Base-by-base conservation (phyloP, 2,329 filamentous ascomycete genomes). In the Aureobasidium sp. region DNA sequence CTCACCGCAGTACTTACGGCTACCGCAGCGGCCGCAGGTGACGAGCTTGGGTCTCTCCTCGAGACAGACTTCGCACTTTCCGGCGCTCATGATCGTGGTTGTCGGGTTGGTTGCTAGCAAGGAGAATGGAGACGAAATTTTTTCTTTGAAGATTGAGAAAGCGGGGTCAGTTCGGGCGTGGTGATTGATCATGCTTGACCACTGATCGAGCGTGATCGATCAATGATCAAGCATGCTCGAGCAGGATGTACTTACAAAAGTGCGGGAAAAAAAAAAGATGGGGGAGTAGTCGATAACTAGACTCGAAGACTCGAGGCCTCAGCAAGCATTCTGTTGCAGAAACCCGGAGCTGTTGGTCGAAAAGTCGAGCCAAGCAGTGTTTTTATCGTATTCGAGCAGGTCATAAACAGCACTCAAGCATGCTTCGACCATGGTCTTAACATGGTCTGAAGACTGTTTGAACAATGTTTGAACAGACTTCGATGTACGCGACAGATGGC, bases 61-160 rank as follows among this genome's bases (percentile, higher is more conserved):
- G 29, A 59, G 42, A n/a, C 54, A 59, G 15, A 59, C 54, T 29
- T 59, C 54, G 15, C 54, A 59, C 44, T 59, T 59, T 47, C 31
- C 54, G 33, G 54, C 42, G 29, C 40, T 39, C 54, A 59, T 59
- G 4, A 11, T 48, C 22, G 54, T 37, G n/a, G 42, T 17, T 39
- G 53, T 11, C 17, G 39, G 8, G 6, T 44, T 31, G 39, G 27
- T 19, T 33, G n/a, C 2, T 27, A 22, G n/a, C n/a, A 31, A n/a
- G 14, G 33, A 40, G n/a, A 12, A 39, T 22, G 39, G 8, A 15
- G 12, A 19, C 19, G 42, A 39, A 57, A 45, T 17, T 35, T 57
- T 33, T 45, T 31, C 19, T 40, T 45, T 40, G 22, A 11, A 8
- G 2, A 11, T 22, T 29, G 22, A 24, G 14, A 54, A 42, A 42